phyloP scores from a whole-genome alignment of 495 filamentous ascomycete genomes.

The Penicillium turbatum region DNA sequence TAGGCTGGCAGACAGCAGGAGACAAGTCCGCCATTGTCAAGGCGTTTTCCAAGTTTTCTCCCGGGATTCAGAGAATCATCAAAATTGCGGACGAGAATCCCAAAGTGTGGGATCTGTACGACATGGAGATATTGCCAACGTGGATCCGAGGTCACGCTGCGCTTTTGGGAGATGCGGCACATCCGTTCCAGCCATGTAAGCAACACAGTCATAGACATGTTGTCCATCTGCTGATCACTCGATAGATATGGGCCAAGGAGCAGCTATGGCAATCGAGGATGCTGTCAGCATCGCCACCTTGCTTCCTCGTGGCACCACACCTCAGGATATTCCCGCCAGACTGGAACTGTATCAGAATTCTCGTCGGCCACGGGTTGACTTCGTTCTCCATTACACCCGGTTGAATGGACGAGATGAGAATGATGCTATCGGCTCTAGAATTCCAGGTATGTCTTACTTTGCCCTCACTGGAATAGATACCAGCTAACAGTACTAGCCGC shows the following conservation, averaged over 20 bases:
- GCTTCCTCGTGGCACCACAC: slow-evolving; percentile 40
- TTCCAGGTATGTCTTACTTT: slow-evolving; percentile 4
- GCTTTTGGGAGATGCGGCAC: slow-evolving; percentile 57
- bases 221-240: not conserved
- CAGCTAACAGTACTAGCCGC: slow-evolving; percentile 5
- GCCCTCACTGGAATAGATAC: not conserved
- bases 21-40: slow-evolving; percentile 38
- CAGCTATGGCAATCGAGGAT: slow-evolving; percentile 56
- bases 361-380: slow-evolving; percentile 27
- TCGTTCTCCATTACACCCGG: slow-evolving; percentile 14
- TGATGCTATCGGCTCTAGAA: not conserved
- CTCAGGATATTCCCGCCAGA: slow-evolving; percentile 40
- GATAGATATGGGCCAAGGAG: slow-evolving; percentile 51
- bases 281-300: slow-evolving; percentile 51
- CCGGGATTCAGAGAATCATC: slow-evolving; percentile 38
- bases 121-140: slow-evolving; percentile 50
- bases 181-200: slow-evolving; percentile 52
- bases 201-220: too few species aligned
- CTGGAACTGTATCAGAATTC: slow-evolving; percentile 52
- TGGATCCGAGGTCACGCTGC: slow-evolving; percentile 47
- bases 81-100: slow-evolving; percentile 39
- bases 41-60: slow-evolving; percentile 44
- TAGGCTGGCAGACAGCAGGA: slow-evolving; percentile 44
- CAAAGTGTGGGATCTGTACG: slow-evolving; percentile 56
- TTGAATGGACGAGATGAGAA: slow-evolving; percentile 14